Percentiles rank a stretch among this genome's conserved stretches.
Evolutionary conservation across 2,329 filamentous ascomycete species (phyloP).

Genomic region (Alternaria sp.): DNA sequence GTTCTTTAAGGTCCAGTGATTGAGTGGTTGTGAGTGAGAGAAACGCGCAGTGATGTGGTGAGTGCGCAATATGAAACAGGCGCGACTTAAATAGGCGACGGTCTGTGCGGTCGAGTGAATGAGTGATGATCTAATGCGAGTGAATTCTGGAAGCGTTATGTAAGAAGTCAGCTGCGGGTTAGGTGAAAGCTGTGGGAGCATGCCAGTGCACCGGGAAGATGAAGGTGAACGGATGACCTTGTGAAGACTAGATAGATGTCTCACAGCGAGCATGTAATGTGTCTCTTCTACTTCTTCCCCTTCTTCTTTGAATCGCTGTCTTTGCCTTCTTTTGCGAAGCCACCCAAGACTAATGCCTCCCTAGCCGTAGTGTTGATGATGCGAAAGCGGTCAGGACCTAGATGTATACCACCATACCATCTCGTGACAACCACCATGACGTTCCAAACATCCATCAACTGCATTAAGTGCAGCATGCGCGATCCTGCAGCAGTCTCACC

Average conservation of each 20-base stretch:
- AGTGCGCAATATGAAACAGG: background rate
- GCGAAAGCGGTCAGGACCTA: slow-evolving; percentile 88
- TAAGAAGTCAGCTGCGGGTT: background rate
- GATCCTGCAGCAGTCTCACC: slow-evolving; percentile 92
- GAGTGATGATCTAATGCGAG: background rate
- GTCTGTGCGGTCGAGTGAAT: background rate
- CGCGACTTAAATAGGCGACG: background rate
- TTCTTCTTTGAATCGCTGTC: slow-evolving; percentile 41
- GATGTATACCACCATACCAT: slow-evolving; percentile 92
- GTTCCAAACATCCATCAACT: slow-evolving; percentile 93
- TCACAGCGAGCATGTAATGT: background rate
- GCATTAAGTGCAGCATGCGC: slow-evolving; percentile 85
- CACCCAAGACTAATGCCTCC: slow-evolving; percentile 81
- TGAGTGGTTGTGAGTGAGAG: background rate
- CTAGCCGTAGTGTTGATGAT: slow-evolving; percentile 87
- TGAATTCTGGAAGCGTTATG: background rate
- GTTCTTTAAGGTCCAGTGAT: background rate
- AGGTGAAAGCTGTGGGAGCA: background rate
- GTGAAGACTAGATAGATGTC: background rate
- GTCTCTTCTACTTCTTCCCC: slow-evolving; percentile 35
- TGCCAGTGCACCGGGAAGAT: background rate
- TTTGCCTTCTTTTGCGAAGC: slow-evolving; percentile 65
- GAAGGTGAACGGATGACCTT: background rate
- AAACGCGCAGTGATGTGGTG: background rate
- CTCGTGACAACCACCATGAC: slow-evolving; percentile 90